Base-by-base conservation (phyloP, 352 stramenopile genomes). In the Phytophthora pisi region DNA sequence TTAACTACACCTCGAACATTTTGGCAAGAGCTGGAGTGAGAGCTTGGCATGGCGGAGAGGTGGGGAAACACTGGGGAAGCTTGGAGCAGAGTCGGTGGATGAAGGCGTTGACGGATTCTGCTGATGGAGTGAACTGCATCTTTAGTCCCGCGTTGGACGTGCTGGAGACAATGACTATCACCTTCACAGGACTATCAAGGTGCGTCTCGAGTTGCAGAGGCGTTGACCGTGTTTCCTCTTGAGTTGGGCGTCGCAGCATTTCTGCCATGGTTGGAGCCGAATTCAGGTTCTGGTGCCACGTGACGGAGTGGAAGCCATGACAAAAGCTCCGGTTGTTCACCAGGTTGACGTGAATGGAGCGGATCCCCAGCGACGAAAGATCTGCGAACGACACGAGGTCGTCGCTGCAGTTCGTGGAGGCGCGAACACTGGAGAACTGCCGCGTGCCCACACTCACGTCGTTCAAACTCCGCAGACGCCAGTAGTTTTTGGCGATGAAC, bases 341-440 rank as follows among this genome's bases (percentile, higher is more conserved):
- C 10, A 80, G 20, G 36, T 90, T 90, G 3, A 28, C 43, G 65
- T 90, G 79, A n/a, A 93, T 79, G 1, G 73, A 65, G 13, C 72
- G 78, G 28, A 93, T 77, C 9, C 61, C 79, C 9, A 66, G 23
- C 0, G 77, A 45, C 9, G 72, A 75, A 20, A 90, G 26, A 30
- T 93, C 84, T 3, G 81, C 79, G n/a, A 81, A 68, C 4, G 82
- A 86, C 3, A 86, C 51, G 23, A 82, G 23, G 8, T 56, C 53
- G 38, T 82, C 70, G 0, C 42, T 38, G 60, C 84, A 91, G 1
- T 8, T n/a, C 31, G 55, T 40, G 8, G 57, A 64, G 0, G 42
- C 2, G 7, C 66, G 66, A 7, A 75, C 9, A 28, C 45, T 72
- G 3, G 56, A 64, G 31, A 75, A 75, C 0, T 45, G 13, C 9